These are phyloP conservation scores for Cercis canadensis DNA, from an alignment of 306 rosid species.

Conservation along the genomic window DNA sequence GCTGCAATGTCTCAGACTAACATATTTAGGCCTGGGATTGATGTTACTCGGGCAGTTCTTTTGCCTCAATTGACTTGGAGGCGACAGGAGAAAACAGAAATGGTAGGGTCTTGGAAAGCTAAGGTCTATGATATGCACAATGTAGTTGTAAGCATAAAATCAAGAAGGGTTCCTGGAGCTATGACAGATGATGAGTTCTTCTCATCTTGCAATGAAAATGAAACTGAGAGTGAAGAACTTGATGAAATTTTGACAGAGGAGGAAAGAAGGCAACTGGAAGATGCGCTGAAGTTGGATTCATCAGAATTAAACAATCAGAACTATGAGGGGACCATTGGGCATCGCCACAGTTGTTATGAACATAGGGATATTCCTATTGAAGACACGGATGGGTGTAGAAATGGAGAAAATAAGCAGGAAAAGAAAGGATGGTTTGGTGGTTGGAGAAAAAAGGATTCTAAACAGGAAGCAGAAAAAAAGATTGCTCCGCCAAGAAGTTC, in stretches of 20 bases:
- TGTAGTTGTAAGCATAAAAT: slow-evolving; percentile 93
- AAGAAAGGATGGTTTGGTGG: slow-evolving; percentile 98
- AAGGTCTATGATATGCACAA: slow-evolving; percentile 98
- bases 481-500: slow-evolving; percentile 85
- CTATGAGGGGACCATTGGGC: slow-evolving; percentile 63
- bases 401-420: slow-evolving; percentile 76
- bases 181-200: slow-evolving; percentile 92
- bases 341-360: slow-evolving; percentile 76
- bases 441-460: slow-evolving; percentile 88
- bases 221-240: slow-evolving; percentile 81
- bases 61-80: slow-evolving; percentile 97
- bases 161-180: slow-evolving; percentile 96
- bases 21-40: slow-evolving; percentile 95
- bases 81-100: slow-evolving; percentile 89
- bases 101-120: slow-evolving; percentile 91
- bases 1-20: slow-evolving; percentile 94
- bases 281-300: slow-evolving; percentile 80
- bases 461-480: slow-evolving; percentile 62
- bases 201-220: slow-evolving; percentile 83
- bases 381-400: slow-evolving; percentile 54
- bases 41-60: slow-evolving; percentile 96
- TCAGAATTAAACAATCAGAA: slow-evolving; percentile 62
- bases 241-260: slow-evolving; percentile 88
- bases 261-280: slow-evolving; percentile 88
- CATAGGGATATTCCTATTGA: slow-evolving; percentile 75